phyloP scores from a whole-genome alignment of 495 filamentous ascomycete genomes.

The Apiosordaria backusii region DNA sequence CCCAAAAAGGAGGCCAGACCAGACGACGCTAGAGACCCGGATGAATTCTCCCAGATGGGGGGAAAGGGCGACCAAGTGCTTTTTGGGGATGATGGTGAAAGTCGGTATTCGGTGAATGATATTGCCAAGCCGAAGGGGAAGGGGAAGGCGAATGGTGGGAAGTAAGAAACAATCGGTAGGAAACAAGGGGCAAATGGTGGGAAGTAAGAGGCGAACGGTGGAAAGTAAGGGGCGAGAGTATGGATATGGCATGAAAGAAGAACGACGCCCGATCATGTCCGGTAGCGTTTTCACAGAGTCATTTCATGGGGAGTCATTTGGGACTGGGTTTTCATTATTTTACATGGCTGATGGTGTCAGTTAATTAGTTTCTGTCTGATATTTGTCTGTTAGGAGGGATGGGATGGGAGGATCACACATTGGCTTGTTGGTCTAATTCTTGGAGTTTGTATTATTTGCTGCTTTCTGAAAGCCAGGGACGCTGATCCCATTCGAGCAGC shows the following conservation, averaged over 20 bases:
- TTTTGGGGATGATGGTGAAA: conserved; percentile 60
- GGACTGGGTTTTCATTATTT: not conserved
- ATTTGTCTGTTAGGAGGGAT: not conserved
- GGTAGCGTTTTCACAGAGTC: not conserved
- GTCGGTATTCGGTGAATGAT: conserved; percentile 42
- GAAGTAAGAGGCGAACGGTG: not conserved
- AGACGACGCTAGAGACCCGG: conserved; percentile 58
- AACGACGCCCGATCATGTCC: not conserved
- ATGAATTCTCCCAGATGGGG: conserved; percentile 76
- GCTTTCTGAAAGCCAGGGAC: too few relatives aligned
- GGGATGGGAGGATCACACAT: not conserved
- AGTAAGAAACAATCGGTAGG: not conserved
- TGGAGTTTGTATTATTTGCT: not conserved
- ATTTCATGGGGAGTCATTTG: not conserved
- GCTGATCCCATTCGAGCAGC: too few relatives aligned
- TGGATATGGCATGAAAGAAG: too few relatives aligned
- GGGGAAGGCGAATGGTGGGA: conserved; percentile 22
- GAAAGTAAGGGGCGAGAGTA: not conserved
- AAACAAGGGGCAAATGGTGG: not conserved
- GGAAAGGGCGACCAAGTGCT: conserved; percentile 77
- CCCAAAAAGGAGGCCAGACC: conserved; percentile 55
- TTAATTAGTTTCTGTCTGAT: not conserved
- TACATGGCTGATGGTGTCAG: not conserved
- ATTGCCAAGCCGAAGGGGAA: conserved; percentile 34
- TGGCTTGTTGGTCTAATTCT: not conserved